Base-by-base conservation (phyloP, 192 early-diverging fungal species). In the Rhizoclosmatium globosum region DNA sequence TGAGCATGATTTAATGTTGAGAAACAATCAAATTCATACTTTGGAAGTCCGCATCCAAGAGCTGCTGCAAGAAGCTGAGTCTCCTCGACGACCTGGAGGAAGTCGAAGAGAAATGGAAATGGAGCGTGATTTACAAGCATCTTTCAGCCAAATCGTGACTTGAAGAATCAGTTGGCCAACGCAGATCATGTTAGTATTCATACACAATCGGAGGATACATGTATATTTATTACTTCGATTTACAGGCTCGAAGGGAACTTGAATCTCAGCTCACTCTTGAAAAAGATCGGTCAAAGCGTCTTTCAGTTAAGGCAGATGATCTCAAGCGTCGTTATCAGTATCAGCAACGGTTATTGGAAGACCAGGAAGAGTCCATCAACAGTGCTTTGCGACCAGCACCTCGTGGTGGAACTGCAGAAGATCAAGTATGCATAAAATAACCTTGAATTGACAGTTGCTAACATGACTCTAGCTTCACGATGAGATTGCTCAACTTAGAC, bases 301-400 rank as follows among this genome's bases (percentile, higher is more conserved):
- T 80, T 2, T 57, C 69, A 13, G 23, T 21, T 1, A 82, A 82
- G 47, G 48, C 77, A 4, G 83, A 84, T 50, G 77, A 84, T 68
- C 13, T 72, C 15, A 77, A 80, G 53, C 62, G 77, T 2, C 66
- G 69, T 7, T 68, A 67, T 31, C 50, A 48, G 21, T 39, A 68
- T n/a, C 65, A 68, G 45, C 75, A 57, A 44, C 58, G 65, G 13
- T 56, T 71, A 3, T 66, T 78, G 19, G 64, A 76, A 45, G 71
- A 61, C 48, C 79, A 80, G 44, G 79, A 80, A 53, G 79, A 80
- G 19, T 79, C 79, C 38, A 74, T 80, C 48, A 80, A 80, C 43
- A 80, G 53, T 42, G 79, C 79, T 17, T 47, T 80, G 19, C 71
- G 72, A 9, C 79, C 79, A 44, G 44, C 71, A 31, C 58, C 79